Conservation (phyloP, 305 asterid species). For the Rubia tinctorum region DNA sequence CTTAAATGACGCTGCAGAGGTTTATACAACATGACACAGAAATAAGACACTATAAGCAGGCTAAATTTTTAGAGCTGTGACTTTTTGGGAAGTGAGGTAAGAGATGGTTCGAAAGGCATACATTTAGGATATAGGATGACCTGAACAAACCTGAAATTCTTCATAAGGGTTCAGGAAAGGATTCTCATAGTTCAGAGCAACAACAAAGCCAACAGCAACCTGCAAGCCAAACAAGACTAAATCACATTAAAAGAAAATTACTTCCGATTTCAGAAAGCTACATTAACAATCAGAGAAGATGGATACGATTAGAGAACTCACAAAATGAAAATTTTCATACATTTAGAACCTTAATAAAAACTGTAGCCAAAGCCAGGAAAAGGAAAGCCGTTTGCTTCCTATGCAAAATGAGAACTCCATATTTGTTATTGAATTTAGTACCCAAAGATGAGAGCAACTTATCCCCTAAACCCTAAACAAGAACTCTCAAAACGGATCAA, state of each 20-base stretch:
- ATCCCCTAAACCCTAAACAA: too few relatives aligned
- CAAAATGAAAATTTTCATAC: background rate
- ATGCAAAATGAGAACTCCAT: conserved; percentile 1
- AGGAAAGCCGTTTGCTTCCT: background rate
- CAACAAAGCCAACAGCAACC: conserved; percentile 88
- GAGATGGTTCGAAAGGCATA: conserved; percentile 4
- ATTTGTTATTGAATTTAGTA: background rate
- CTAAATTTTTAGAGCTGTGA: background rate
- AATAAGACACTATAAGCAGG: background rate
- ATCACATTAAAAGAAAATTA: background rate
- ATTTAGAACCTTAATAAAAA: background rate
- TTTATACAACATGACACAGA: background rate
- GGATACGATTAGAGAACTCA: background rate
- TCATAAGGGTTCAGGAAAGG: conserved; percentile 93
- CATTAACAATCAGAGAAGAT: background rate
- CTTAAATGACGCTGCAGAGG: background rate
- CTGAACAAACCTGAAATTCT: conserved; percentile 80
- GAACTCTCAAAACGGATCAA: too few relatives aligned
- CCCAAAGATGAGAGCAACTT: background rate
- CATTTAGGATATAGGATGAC: background rate
- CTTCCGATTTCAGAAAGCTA: conserved; percentile 1
- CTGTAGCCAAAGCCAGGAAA: background rate
- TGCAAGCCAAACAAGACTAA: conserved; percentile 23
- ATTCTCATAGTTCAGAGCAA: conserved; percentile 81
- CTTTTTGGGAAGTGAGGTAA: background rate